Evolutionary conservation across 768 basidiomycete species (phyloP).

Genomic region (Russula griseocarnosa): DNA sequence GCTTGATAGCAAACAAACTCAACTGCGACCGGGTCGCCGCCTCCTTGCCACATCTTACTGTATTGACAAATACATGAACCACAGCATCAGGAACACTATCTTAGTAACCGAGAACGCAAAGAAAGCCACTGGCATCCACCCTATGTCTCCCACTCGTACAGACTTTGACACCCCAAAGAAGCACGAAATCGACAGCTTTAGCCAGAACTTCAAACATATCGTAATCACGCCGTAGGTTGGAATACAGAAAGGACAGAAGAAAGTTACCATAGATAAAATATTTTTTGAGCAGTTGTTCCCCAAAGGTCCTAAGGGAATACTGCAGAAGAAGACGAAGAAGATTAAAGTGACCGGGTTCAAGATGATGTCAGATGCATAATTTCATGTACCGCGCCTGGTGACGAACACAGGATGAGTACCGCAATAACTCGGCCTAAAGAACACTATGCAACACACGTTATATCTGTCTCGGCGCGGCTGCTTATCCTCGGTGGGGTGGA

Average conservation of each 20-base stretch:
- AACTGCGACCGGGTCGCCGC: neutral
- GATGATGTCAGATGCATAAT: neutral
- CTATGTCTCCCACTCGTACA: neutral
- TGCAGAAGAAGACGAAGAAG: conserved; percentile 6
- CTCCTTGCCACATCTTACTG: neutral
- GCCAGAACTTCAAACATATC: neutral
- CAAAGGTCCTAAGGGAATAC: neutral
- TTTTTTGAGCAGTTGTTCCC: neutral
- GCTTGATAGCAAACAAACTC: neutral
- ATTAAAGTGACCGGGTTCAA: neutral
- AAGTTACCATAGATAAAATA: neutral
- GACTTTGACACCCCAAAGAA: neutral
- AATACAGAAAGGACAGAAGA: neutral
- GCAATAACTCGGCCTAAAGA: neutral
- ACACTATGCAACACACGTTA: neutral
- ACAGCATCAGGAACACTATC: neutral
- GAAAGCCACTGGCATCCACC: neutral
- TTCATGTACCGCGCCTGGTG: neutral
- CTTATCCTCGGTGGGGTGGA: conserved; percentile 25
- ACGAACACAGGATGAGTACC: neutral
- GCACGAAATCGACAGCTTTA: neutral
- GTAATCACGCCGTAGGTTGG: neutral
- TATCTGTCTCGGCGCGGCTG: conserved; percentile 7
- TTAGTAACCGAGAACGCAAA: neutral
- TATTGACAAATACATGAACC: neutral